Conservation (phyloP, 2,329 filamentous ascomycete species). For the Geosmithia putterillii region DNA sequence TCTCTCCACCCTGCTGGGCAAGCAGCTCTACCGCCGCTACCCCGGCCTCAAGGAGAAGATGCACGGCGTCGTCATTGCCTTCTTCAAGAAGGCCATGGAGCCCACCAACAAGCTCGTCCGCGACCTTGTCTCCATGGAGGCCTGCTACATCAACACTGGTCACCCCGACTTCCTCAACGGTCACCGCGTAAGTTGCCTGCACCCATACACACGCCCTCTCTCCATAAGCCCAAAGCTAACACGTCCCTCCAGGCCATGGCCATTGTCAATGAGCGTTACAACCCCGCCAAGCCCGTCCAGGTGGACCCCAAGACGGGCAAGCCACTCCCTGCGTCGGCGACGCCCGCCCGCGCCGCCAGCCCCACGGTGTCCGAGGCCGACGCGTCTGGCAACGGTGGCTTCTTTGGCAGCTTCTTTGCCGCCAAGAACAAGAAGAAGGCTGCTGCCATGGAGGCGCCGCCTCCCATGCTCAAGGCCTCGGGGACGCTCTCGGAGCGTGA, state of each 20-base stretch:
- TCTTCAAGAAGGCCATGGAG: constrained; percentile 98
- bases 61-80: constrained; percentile 78
- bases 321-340: constrained; percentile 53
- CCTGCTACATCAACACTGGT: constrained; percentile 96
- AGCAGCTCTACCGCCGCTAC: constrained; percentile 84
- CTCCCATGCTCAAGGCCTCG: constrained; percentile 84
- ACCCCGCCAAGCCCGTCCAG: constrained; percentile 71
- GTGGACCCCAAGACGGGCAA: constrained; percentile 99
- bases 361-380: constrained; percentile 50
- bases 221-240: constrained; percentile 6
- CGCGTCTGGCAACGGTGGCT: constrained; percentile 53
- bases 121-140: constrained; percentile 89
- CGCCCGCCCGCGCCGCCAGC: constrained; percentile 62
- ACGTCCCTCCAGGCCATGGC: constrained; percentile 62
- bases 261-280: constrained; percentile 89
- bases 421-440: constrained; percentile 99
- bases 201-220: constrained; percentile 4
- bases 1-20: constrained; percentile 76
- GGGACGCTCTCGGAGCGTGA: constrained; percentile 91
- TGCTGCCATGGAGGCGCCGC: constrained; percentile 96
- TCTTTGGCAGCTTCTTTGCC: constrained; percentile 98
- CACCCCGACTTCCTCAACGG: constrained; percentile 97
- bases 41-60: constrained; percentile 95
- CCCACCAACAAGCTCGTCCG: constrained; percentile 94
- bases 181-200: constrained; percentile 52